These are phyloP conservation scores for Dryas drummondii DNA, from an alignment of 306 rosid genomes.

Conservation along the genomic window DNA sequence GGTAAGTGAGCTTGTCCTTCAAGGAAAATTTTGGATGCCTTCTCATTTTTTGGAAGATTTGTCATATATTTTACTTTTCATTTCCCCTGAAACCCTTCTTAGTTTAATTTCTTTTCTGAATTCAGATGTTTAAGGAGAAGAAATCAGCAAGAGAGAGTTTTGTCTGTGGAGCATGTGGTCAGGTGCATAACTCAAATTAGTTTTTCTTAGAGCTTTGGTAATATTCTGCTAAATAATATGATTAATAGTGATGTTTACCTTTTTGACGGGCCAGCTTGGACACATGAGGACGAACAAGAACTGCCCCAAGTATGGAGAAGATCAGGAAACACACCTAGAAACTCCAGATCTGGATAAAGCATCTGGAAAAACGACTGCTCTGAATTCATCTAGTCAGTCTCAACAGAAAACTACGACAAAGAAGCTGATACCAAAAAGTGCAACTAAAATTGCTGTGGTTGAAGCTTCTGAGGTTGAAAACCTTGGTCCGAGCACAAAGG, in stretches of 20 bases:
- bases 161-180: constrained; percentile 95
- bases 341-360: constrained; percentile 64
- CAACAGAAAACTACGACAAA: constrained; percentile 59
- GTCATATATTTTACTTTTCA: not conserved
- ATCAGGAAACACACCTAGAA: constrained; percentile 60
- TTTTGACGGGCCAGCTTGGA: constrained; percentile 63
- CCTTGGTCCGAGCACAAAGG: constrained; percentile 37
- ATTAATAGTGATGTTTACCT: constrained; percentile 20
- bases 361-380: constrained; percentile 50
- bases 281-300: constrained; percentile 98
- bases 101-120: constrained; percentile 21
- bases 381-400: constrained; percentile 59
- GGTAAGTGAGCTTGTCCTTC: constrained; percentile 46
- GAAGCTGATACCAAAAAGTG: constrained; percentile 58
- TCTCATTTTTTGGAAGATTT: not conserved
- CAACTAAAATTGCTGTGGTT: constrained; percentile 55
- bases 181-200: constrained; percentile 48
- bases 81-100: constrained; percentile 18
- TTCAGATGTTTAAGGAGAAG: constrained; percentile 87
- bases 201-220: constrained; percentile 2
- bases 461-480: constrained; percentile 55
- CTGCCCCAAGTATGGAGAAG: constrained; percentile 95
- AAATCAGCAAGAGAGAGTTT: constrained; percentile 86
- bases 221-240: constrained; percentile 14
- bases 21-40: not conserved